These are phyloP conservation scores for Colletotrichum tropicicola DNA, from an alignment of 2,329 filamentous ascomycete genomes.

Conservation along the genomic window DNA sequence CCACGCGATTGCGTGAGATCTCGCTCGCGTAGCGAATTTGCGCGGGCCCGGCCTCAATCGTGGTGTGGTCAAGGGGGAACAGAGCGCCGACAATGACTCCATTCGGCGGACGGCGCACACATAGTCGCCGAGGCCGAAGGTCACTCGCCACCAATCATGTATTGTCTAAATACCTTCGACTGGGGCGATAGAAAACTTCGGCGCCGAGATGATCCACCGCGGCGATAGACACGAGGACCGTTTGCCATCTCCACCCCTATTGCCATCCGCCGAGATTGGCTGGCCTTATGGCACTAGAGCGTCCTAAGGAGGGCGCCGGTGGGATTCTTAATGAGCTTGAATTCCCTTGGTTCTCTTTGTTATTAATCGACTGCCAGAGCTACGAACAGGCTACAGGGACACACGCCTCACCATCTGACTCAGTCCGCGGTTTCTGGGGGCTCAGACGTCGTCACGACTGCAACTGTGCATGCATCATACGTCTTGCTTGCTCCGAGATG, in stretches of 20 bases:
- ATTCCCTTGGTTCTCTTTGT: not conserved
- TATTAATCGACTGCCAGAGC: not conserved
- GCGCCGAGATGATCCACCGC: slow-evolving; percentile 1
- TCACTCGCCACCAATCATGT: not conserved
- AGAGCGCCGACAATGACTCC: not conserved
- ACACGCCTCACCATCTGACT: not conserved
- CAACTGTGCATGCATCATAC: not conserved
- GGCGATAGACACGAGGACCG: not conserved
- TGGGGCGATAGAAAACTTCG: not conserved
- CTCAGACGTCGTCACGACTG: not conserved
- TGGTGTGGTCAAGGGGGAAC: not conserved
- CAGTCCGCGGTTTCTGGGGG: not conserved
- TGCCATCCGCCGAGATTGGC: not conserved
- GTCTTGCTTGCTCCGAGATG: not conserved
- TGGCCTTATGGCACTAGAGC: not conserved
- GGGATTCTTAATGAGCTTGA: not conserved
- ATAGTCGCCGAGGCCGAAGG: not conserved
- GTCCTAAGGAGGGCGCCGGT: not conserved
- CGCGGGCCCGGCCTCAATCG: not conserved
- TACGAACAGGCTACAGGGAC: too few relatives aligned
- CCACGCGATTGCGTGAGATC: not conserved
- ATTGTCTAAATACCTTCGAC: not conserved
- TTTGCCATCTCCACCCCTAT: not conserved
- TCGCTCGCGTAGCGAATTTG: not conserved
- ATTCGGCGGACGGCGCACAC: not conserved